A percentile compares a stretch with the other conserved stretches of the same genome.
phyloP scores from a whole-genome alignment of 2,329 filamentous ascomycete genomes.

The Stachybotrys echinatus region DNA sequence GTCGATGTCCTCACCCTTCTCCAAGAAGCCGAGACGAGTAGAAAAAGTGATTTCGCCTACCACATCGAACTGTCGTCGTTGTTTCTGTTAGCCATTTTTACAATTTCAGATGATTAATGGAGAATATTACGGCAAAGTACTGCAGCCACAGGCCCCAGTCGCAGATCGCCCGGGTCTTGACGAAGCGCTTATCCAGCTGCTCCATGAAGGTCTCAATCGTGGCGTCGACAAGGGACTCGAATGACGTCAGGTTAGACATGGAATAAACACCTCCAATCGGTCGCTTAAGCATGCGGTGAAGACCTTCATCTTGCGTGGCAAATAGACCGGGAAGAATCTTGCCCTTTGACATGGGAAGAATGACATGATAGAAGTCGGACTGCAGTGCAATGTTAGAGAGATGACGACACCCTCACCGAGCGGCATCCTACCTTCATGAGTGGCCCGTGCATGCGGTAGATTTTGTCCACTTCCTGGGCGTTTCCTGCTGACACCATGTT shows the following conservation, averaged over 20 bases:
- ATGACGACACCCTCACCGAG: neutral
- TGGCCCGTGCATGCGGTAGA: slow-evolving; percentile 1
- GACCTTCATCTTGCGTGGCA: neutral
- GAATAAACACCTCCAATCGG: slow-evolving; percentile 1
- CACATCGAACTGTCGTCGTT: slow-evolving; percentile 36
- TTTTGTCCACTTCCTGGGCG: slow-evolving; percentile 1
- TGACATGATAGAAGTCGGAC: slow-evolving; percentile 3
- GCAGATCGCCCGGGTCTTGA: neutral
- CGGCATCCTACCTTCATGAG: neutral
- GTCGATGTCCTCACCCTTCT: slow-evolving; percentile 37
- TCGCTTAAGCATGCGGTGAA: slow-evolving; percentile 1
- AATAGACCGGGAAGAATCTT: slow-evolving; percentile 1
- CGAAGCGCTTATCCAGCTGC: slow-evolving; percentile 2
- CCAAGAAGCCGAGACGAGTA: slow-evolving; percentile 36
- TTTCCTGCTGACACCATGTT: slow-evolving; percentile 1
- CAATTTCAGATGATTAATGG: too few relatives aligned
- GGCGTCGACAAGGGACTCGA: slow-evolving; percentile 1
- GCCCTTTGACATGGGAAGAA: slow-evolving; percentile 2
- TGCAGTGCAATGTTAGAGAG: neutral
- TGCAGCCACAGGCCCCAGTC: slow-evolving; percentile 2
- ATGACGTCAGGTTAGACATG: slow-evolving; percentile 1
- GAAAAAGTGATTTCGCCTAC: slow-evolving; percentile 43
- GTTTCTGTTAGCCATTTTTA: too few relatives aligned
- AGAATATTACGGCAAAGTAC: slow-evolving; percentile 1
- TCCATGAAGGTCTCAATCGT: slow-evolving; percentile 1